Conservation (phyloP, 1,139 yeast species). For the Pichia sp. region DNA sequence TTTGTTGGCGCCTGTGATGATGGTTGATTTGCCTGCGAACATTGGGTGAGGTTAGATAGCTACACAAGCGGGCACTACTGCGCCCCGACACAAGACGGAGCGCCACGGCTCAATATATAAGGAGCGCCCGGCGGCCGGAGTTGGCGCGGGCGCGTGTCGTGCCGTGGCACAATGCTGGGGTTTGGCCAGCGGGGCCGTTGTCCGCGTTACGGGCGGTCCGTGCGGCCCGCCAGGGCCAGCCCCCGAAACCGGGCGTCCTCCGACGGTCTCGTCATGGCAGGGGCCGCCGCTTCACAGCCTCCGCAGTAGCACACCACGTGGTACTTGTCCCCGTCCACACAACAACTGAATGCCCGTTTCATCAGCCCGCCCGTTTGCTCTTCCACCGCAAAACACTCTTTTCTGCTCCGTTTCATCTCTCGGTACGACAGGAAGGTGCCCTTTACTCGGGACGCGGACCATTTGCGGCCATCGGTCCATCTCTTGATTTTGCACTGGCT, state of each 20-base stretch:
- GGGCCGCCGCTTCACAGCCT: neutral
- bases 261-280: neutral
- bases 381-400: conserved; percentile 11
- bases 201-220: too few relatives aligned
- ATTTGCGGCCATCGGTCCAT: conserved; percentile 70
- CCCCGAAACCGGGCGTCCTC: neutral
- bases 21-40: conserved; percentile 44
- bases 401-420: conserved; percentile 42
- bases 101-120: too few relatives aligned
- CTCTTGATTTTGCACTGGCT: conserved; percentile 63
- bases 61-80: too few relatives aligned
- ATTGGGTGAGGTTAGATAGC: conserved; percentile 1
- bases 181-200: too few relatives aligned
- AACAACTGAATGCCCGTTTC: conserved; percentile 49
- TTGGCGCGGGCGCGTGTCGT: too few relatives aligned
- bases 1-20: conserved; percentile 63
- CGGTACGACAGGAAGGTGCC: conserved; percentile 60
- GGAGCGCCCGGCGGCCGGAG: too few relatives aligned
- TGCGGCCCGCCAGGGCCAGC: too few relatives aligned
- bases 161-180: too few relatives aligned
- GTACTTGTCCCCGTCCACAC: neutral
- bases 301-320: neutral
- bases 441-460: conserved; percentile 67
- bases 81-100: too few relatives aligned
- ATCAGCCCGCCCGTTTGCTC: conserved; percentile 45